These are phyloP conservation scores for Neolentinus lepideus DNA, from an alignment of 1,284 basidiomycete species.

Conservation along the genomic window DNA sequence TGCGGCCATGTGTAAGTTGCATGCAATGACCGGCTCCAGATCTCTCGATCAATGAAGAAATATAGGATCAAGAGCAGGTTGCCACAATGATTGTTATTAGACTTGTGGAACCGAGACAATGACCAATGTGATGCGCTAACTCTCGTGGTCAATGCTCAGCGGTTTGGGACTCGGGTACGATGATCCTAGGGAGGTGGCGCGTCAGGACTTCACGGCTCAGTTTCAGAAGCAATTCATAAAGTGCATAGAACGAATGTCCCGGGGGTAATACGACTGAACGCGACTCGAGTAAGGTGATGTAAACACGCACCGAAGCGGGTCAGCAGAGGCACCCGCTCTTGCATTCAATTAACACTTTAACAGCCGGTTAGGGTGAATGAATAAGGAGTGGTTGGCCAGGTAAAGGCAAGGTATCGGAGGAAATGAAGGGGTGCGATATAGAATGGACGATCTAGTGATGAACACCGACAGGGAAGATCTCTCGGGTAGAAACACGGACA, in stretches of 20 bases:
- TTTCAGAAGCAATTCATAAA: not conserved
- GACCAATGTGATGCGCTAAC: not conserved
- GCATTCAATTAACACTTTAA: not conserved
- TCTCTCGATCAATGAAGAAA: slow-evolving; percentile 1
- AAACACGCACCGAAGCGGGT: not conserved
- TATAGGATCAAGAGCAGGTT: not conserved
- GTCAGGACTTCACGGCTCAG: not conserved
- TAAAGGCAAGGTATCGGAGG: not conserved
- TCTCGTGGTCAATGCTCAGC: not conserved
- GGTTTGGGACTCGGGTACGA: not conserved
- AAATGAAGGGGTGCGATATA: not conserved
- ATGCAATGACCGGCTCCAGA: not conserved
- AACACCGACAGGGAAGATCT: not conserved
- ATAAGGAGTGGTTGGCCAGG: not conserved
- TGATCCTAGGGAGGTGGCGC: not conserved
- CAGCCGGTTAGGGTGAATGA: not conserved
- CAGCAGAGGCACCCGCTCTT: not conserved
- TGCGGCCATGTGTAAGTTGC: slow-evolving; percentile 4
- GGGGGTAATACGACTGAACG: not conserved
- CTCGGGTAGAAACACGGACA: not conserved
- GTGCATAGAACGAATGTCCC: too few relatives aligned
- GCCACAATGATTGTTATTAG: not conserved
- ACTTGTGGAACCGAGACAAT: not conserved
- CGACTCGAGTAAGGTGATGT: not conserved
- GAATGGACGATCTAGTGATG: not conserved